A percentile compares a stretch with the other conserved stretches of the same genome.
phyloP scores from a whole-genome alignment of 2,329 filamentous ascomycete genomes.

The Xylariomycetidae sp. region DNA sequence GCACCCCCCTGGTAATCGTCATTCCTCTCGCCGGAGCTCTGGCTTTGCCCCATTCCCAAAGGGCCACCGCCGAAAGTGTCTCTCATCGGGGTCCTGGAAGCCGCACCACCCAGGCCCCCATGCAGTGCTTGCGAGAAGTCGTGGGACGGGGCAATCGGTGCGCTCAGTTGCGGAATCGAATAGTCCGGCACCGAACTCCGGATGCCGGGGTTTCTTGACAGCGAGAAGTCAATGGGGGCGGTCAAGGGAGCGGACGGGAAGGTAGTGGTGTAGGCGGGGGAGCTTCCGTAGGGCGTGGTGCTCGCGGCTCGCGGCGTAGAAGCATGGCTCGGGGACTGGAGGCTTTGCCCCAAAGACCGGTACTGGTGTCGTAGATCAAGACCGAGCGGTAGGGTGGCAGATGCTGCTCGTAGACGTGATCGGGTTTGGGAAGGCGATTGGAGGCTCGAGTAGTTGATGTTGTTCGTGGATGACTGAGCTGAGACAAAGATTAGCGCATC shows the following conservation, averaged over 20 bases:
- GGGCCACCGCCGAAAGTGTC: slow-evolving; percentile 36
- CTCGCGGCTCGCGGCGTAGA: slow-evolving; percentile 31
- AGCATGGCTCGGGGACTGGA: slow-evolving; percentile 24
- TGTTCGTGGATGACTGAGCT: slow-evolving; percentile 41
- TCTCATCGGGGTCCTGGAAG: slow-evolving; percentile 37
- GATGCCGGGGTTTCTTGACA: slow-evolving; percentile 37
- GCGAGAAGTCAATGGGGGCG: slow-evolving; percentile 46
- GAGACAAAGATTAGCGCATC: too few relatives aligned
- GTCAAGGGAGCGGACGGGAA: slow-evolving; percentile 49
- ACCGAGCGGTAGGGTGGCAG: slow-evolving; percentile 26
- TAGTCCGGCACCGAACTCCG: slow-evolving; percentile 37
- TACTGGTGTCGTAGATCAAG: slow-evolving; percentile 28
- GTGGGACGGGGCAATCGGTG: slow-evolving; percentile 45
- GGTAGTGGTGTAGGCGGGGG: slow-evolving; percentile 41
- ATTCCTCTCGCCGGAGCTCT: slow-evolving; percentile 20
- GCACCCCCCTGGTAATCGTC: slow-evolving; percentile 24
- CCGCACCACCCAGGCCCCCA: slow-evolving; percentile 31
- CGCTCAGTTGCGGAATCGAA: slow-evolving; percentile 48
- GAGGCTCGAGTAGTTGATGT: slow-evolving; percentile 43
- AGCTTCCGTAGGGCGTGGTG: slow-evolving; percentile 34
- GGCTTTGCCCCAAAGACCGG: slow-evolving; percentile 21
- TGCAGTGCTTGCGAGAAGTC: slow-evolving; percentile 47
- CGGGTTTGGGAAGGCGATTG: slow-evolving; percentile 38
- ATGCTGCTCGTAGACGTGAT: slow-evolving; percentile 43
- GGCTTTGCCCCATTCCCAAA: slow-evolving; percentile 17